Base-by-base conservation (phyloP, 139 green algal species). In the Pseudopediastrum boryanum region DNA sequence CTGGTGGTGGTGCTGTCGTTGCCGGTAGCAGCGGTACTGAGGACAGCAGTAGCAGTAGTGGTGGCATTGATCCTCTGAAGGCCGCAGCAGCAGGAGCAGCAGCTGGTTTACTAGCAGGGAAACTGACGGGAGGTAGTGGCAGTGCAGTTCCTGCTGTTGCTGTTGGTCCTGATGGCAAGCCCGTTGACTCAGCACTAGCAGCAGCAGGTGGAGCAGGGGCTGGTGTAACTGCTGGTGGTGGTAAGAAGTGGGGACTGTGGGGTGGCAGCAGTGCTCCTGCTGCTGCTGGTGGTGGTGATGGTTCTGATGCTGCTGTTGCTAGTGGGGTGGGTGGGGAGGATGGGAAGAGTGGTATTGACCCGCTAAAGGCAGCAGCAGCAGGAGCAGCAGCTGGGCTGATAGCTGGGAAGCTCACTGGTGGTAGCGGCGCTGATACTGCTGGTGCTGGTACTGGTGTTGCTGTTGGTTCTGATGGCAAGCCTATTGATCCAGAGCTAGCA, bases 41-140 rank as follows among this genome's bases (percentile, higher is more conserved):
- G 10, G 33, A 29, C 4, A 31, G 58, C 58, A 29, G 58, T 12
- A 3, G 6, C n/a, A 9, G 58, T 39, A 41, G 54, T 29, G 3
- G 54, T 29, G 13, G 33, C 54, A 29, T 64, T 64, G 54, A 64
- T 64, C 54, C 35, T 64, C 54, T 64, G n/a, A n/a, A n/a, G n/a
- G n/a, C n/a, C n/a, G n/a, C n/a, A n/a, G 54, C 54, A 64, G 54
- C 54, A 64, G 33, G 21, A 9, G 12, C 21, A 64, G 54, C 7
- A 64, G 54, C 54, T 64, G 54, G n/a, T n/a, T n/a, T n/a, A n/a
- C n/a, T n/a, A n/a, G n/a, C n/a, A n/a, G n/a, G n/a, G n/a, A n/a
- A n/a, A n/a, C n/a, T n/a, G n/a, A n/a, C n/a, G n/a, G n/a, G n/a
- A n/a, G n/a, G n/a, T n/a, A n/a, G n/a, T n/a, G n/a, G n/a, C n/a